Percentiles rank a stretch among this genome's conserved stretches.
Evolutionary conservation across 306 rosid genomes (phyloP).

Genomic region (Cyamopsis tetragonoloba): DNA sequence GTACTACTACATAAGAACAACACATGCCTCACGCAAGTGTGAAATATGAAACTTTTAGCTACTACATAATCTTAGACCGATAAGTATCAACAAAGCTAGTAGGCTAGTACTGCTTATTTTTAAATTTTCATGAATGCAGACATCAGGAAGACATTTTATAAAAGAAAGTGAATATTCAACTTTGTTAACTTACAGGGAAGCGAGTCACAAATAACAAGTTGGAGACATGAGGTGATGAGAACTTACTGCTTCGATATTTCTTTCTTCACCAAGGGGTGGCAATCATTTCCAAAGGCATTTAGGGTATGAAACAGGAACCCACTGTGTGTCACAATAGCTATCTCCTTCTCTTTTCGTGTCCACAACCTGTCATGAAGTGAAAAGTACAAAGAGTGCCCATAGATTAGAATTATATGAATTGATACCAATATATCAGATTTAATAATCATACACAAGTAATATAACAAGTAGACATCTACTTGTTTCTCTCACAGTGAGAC

Average conservation of each 20-base stretch:
- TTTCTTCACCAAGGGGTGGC: conserved; percentile 61
- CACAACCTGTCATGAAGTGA: conserved; percentile 56
- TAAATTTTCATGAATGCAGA: neutral
- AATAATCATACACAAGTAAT: neutral
- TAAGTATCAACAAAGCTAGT: neutral
- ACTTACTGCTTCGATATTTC: conserved; percentile 80
- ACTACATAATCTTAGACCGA: neutral
- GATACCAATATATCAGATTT: neutral
- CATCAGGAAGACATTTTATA: neutral
- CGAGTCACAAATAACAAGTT: neutral
- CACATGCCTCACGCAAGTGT: conserved; percentile 6
- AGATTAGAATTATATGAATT: neutral
- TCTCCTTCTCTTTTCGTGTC: conserved; percentile 81
- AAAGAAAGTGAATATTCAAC: neutral
- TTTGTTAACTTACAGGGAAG: neutral
- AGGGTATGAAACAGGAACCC: conserved; percentile 77
- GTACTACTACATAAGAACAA: neutral
- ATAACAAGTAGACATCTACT: neutral
- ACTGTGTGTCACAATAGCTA: conserved; percentile 84
- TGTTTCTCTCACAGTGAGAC: neutral
- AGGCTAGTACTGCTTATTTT: neutral
- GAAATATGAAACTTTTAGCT: neutral
- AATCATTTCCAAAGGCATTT: conserved; percentile 58
- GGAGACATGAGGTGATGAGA: conserved; percentile 10
- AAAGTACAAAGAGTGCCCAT: neutral